Evolutionary conservation across 768 basidiomycete genomes (phyloP), one percentile per base, ranked within the genome.

Genomic region (Gautieria morchelliformis): DNA sequence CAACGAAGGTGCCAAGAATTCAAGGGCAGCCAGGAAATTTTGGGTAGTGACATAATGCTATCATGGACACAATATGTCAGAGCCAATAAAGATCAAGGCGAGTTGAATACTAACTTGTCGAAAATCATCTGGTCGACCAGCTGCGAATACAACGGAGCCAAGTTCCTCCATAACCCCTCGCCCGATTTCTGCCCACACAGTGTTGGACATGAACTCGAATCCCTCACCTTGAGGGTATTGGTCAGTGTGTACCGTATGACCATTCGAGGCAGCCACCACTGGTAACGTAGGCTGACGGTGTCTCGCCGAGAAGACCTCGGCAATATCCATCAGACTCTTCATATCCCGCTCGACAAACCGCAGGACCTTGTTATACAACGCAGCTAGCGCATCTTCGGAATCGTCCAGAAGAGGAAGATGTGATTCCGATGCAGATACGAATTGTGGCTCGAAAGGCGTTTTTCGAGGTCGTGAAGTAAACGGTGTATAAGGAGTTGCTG

Each of bases 41-140:
- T 87, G 83, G 1, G 92, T 87, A 24, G 84, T 85, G 60, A 86
- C 83, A 66, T 94, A 87, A 68, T 95, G 83, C 93, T 97, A 59
- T 8, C 24, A 15, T 17, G 39, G 9, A 44, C 30, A 24, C 2
- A 30, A 39, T 40, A 56, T 22, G 35, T 27, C 22, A 30, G 40
- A 4, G n/a, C 24, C 37, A 11, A 39, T 22, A 37, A 41, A 27
- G n/a, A 22, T 7, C 19, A 10, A 40, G 41, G 27, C 48, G 47
- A 57, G 53, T 0, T 4, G 24, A 5, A 44, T 12, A 65, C 78
- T 54, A 58, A 93, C 94, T 75, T 84, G 86, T 53, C 90, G 82
- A 68, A 98, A 91, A 55, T 94, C 90, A 52, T 87, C 83, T 11
- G 96, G 93, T 55, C 87, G 80, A 14, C 96, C 96, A 2, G 86